Conservation (phyloP, 768 basidiomycete genomes). For the Gelatoporia subvermispora region DNA sequence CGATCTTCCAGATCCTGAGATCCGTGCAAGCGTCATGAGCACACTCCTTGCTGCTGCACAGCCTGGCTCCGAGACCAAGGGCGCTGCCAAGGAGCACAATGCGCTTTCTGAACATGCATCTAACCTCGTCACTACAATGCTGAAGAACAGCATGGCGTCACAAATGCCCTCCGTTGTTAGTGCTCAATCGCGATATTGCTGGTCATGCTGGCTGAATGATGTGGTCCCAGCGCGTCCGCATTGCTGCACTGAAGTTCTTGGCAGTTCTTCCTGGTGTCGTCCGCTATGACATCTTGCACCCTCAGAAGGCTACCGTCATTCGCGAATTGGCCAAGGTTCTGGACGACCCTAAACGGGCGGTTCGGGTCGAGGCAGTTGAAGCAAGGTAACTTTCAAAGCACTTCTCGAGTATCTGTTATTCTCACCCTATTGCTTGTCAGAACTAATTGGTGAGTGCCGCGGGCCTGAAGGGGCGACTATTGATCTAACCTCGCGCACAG, state of each 20-base stretch:
- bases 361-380: conserved; percentile 87
- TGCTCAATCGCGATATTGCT: conserved; percentile 12
- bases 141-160: conserved; percentile 53
- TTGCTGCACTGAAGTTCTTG: conserved; percentile 70
- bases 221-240: conserved; percentile 60
- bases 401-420: background rate
- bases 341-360: conserved; percentile 85
- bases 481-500: conserved; percentile 24
- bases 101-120: conserved; percentile 64
- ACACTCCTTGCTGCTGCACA: conserved; percentile 70
- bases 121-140: conserved; percentile 65
- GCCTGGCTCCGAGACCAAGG: conserved; percentile 36
- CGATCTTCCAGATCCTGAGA: conserved; percentile 64
- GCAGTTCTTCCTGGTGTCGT: conserved; percentile 69
- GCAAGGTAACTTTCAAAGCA: conserved; percentile 40
- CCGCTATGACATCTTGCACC: conserved; percentile 80
- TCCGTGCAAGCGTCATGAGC: conserved; percentile 78
- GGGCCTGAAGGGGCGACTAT: background rate
- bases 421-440: conserved; percentile 22
- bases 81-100: conserved; percentile 29
- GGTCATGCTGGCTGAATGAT: too few relatives aligned
- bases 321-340: conserved; percentile 69
- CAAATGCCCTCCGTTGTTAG: conserved; percentile 53
- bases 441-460: conserved; percentile 40
- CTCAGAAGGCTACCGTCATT: conserved; percentile 68